Base-by-base conservation (phyloP, 1,139 yeast genomes). In the Saccharomyces hybrid region DNA sequence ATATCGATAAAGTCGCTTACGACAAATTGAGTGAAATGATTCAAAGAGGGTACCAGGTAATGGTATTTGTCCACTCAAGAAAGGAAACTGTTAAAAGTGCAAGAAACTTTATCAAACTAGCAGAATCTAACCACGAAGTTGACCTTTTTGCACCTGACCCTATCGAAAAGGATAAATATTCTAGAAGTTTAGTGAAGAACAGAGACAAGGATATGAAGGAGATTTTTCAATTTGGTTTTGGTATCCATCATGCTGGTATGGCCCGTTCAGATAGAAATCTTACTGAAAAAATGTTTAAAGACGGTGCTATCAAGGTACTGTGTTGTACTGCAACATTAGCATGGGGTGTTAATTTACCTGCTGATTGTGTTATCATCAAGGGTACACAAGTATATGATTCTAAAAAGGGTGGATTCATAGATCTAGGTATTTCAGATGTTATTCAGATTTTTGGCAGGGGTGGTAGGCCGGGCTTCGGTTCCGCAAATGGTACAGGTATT, bases 341-440 rank as follows among this genome's bases (percentile, higher is more conserved):
- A 0, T 95, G 99, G 99, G 99, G 99, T 79, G 98, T 95, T 14
- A 95, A 95, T 67, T 76, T 95, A 57, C 99, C 99, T 1, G 99
- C 99, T 6, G 98, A 97, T 3, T 96, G 91, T 47, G 99, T 95
- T 27, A 88, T 95, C 59, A 84, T 95, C 52, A 91, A 93, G 66
- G 99, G 99, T 1, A 95, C 99, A 0, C 96, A 90, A 66, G 89
- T 95, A 0, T 95, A 95, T 67, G 96, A 95, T 69, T 81, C 99
- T 0, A 89, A 91, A 66, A 88, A 86, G 55, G 99, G 99, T 76
- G 97, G 98, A 0, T 89, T 84, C 68, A 83, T 85, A 3, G 99
- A 95, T 66, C 76, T 95, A 53, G 97, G 98, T 1, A 91, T 95
- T 23, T 87, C 97, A 0, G 99, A 95, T 72, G 96, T 95, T 41